Evolutionary conservation across 164 flowering plant species (phyloP).

Genomic region (Umbellularia californica): DNA sequence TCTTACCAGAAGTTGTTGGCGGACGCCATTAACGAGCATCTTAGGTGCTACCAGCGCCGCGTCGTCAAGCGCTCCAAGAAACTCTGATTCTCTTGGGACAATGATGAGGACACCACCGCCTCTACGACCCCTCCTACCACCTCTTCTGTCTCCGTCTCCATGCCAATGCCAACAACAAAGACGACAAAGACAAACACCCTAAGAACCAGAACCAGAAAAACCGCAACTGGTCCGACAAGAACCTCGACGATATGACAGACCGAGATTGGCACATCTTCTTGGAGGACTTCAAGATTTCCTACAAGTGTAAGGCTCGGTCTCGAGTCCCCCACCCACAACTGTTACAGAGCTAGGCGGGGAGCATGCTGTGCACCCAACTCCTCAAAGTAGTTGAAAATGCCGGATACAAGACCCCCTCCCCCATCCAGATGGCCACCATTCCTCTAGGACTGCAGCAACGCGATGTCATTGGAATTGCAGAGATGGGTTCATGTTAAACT

Average conservation of each 20-base stretch:
- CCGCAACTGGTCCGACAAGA: constrained; percentile 79
- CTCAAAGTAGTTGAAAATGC: constrained; percentile 72
- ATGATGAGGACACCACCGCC: constrained; percentile 89
- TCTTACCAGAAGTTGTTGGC: constrained; percentile 24
- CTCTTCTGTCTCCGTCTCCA: constrained; percentile 84
- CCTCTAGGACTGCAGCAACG: constrained; percentile 84
- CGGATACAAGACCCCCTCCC: constrained; percentile 78
- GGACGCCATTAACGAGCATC: constrained; percentile 84
- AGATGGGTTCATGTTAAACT: constrained; percentile 93
- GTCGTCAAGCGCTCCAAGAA: constrained; percentile 90
- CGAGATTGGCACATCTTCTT: constrained; percentile 87
- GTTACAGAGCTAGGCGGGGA: constrained; percentile 75
- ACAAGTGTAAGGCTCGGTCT: constrained; percentile 52
- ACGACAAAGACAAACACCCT: constrained; percentile 88
- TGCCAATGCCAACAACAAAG: constrained; percentile 62
- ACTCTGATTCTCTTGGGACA: constrained; percentile 93
- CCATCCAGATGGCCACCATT: constrained; percentile 91
- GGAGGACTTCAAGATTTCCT: constrained; percentile 81
- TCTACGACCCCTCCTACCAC: constrained; percentile 73
- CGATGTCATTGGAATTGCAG: constrained; percentile 88
- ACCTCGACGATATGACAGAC: constrained; percentile 82
- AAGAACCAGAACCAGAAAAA: constrained; percentile 81
- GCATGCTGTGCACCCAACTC: constrained; percentile 54
- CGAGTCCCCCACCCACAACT: constrained; percentile 84
- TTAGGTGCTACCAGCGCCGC: constrained; percentile 62